A percentile compares a stretch with the other conserved stretches of the same genome.
phyloP scores from a whole-genome alignment of 306 rosid species.

The Ormosia emarginata region DNA sequence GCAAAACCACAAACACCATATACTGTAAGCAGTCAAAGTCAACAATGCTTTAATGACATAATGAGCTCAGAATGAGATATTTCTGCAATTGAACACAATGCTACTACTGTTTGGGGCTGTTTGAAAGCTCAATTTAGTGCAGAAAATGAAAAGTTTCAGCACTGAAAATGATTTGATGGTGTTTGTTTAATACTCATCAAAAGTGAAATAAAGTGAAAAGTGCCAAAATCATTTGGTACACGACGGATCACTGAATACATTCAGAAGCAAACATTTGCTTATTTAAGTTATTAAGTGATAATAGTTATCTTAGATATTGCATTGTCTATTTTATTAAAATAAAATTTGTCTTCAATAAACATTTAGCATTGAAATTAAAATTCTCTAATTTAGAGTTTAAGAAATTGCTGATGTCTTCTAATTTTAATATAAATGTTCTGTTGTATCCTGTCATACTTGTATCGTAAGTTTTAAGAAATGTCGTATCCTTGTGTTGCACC shows the following conservation, averaged over 20 bases:
- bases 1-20: conserved; percentile 54
- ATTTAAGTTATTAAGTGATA: neutral
- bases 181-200: neutral
- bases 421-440: neutral
- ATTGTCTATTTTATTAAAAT: neutral
- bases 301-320: neutral
- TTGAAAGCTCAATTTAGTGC: neutral
- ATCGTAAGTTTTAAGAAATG: neutral
- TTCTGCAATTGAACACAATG: neutral
- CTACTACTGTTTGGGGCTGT: neutral
- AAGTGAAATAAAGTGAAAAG: neutral
- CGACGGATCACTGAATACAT: neutral
- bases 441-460: neutral
- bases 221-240: neutral
- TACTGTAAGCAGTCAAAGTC: conserved; percentile 50
- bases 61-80: neutral
- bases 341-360: neutral
- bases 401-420: neutral
- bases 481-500: neutral
- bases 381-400: neutral
- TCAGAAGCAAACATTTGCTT: neutral
- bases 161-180: neutral
- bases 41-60: conserved; percentile 3
- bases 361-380: neutral
- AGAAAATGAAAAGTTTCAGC: conserved; percentile 9